These are phyloP conservation scores for Allium fistulosum DNA, from an alignment of 106 monocot genomes.

Conservation along the genomic window DNA sequence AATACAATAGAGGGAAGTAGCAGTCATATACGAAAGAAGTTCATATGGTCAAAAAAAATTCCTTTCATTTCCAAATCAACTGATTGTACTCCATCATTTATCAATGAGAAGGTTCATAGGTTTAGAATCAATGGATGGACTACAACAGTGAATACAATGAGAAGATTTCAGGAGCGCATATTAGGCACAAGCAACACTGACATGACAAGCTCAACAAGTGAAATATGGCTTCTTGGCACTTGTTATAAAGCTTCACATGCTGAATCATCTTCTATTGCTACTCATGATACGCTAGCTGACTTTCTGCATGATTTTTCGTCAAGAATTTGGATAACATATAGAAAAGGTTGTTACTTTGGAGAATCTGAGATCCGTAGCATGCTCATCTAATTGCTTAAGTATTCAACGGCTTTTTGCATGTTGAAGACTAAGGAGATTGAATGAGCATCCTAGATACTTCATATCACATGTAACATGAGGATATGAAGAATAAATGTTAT, in stretches of 20 bases:
- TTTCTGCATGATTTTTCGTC: constrained; percentile 88
- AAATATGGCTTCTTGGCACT: constrained; percentile 81
- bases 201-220: constrained; percentile 55
- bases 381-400: too few relatives aligned
- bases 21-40: constrained; percentile 26
- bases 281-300: constrained; percentile 22
- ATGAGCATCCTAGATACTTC: too few relatives aligned
- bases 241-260: constrained; percentile 57
- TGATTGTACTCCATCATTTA: constrained; percentile 22
- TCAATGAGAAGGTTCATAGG: constrained; percentile 27
- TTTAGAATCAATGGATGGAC: constrained; percentile 56
- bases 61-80: constrained; percentile 46
- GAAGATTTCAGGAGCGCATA: constrained; percentile 68
- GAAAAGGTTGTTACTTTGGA: constrained; percentile 52
- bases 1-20: constrained; percentile 21
- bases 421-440: too few relatives aligned
- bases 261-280: constrained; percentile 25
- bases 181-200: constrained; percentile 47
- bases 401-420: too few relatives aligned
- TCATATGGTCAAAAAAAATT: constrained; percentile 45
- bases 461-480: background rate
- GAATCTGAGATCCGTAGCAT: too few relatives aligned
- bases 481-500: background rate
- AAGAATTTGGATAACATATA: constrained; percentile 93
- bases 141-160: constrained; percentile 59